These are phyloP conservation scores for Raffaelea albimanens DNA, from an alignment of 2,329 filamentous ascomycete genomes.

Conservation along the genomic window DNA sequence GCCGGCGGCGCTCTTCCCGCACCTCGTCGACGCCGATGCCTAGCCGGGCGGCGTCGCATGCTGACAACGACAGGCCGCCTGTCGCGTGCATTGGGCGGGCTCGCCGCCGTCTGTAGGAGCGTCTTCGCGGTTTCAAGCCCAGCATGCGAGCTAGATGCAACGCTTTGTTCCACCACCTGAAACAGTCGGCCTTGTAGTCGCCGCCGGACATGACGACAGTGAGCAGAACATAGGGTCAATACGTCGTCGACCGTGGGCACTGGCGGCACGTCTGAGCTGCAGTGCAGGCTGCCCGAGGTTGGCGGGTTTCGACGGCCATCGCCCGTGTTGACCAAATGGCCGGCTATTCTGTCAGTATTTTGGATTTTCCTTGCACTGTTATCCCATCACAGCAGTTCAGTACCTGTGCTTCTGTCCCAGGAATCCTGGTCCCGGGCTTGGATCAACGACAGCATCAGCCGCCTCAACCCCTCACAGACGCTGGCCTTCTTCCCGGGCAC, in stretches of 20 bases:
- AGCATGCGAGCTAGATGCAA: conserved; percentile 27
- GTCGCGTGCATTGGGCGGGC: not conserved
- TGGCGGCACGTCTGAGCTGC: too few species aligned
- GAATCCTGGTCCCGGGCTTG: conserved; percentile 26
- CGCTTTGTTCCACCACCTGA: conserved; percentile 38
- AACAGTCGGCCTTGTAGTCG: conserved; percentile 37
- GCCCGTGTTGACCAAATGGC: too few species aligned
- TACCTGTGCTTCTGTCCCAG: conserved; percentile 26
- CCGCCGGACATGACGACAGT: conserved; percentile 35
- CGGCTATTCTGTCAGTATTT: too few species aligned
- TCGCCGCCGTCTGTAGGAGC: conserved; percentile 12
- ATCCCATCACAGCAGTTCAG: too few species aligned
- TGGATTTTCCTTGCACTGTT: too few species aligned
- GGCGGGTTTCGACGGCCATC: too few species aligned
- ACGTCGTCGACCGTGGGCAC: conserved; percentile 30
- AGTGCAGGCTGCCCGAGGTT: too few species aligned
- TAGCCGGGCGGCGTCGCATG: not conserved
- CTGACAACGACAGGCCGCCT: not conserved
- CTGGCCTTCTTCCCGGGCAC: conserved; percentile 29
- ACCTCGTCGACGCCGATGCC: conserved; percentile 24
- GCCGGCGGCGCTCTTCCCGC: conserved; percentile 33
- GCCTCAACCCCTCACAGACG: conserved; percentile 28
- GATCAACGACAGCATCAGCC: conserved; percentile 24
- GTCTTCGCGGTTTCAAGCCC: conserved; percentile 28
- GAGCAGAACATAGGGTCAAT: conserved; percentile 34